A percentile compares a stretch with the other conserved stretches of the same genome.
Evolutionary conservation across 192 early-diverging fungal genomes (phyloP).

Genomic region (Chytriomyces sp.): DNA sequence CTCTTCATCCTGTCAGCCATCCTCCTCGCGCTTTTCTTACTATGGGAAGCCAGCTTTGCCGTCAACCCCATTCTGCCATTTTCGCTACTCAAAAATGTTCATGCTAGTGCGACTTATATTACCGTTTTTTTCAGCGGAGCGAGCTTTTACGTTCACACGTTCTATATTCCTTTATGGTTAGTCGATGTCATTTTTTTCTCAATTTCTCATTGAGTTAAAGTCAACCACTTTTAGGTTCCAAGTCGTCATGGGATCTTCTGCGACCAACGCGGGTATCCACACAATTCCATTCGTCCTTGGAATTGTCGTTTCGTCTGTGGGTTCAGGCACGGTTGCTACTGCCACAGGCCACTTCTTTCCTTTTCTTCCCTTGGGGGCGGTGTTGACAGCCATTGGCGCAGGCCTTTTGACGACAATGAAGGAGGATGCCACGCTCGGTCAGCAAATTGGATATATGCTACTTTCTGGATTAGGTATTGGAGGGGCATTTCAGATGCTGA

Average conservation of each 20-base stretch:
- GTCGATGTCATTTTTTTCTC: too few species aligned
- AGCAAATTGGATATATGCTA: constrained; percentile 28
- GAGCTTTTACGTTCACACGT: constrained; percentile 35
- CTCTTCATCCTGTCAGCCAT: constrained; percentile 67
- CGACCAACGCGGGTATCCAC: constrained; percentile 70
- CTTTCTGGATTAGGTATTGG: constrained; percentile 34
- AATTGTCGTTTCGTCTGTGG: constrained; percentile 66
- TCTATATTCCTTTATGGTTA: constrained; percentile 58
- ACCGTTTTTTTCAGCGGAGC: constrained; percentile 39
- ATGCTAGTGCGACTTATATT: constrained; percentile 17
- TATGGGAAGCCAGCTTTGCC: constrained; percentile 62
- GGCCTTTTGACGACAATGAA: constrained; percentile 19
- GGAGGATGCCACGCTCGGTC: not conserved
- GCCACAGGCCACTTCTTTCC: constrained; percentile 22
- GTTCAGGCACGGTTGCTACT: constrained; percentile 25
- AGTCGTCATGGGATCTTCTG: too few species aligned
- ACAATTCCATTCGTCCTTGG: constrained; percentile 72
- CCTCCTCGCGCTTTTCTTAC: constrained; percentile 56
- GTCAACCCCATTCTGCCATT: constrained; percentile 67
- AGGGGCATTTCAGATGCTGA: constrained; percentile 17
- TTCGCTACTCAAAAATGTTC: constrained; percentile 52
- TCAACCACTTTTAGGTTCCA: too few species aligned
- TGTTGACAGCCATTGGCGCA: constrained; percentile 16
- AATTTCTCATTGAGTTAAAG: too few species aligned
- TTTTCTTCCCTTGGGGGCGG: constrained; percentile 22